phyloP scores from a whole-genome alignment of 2,329 filamentous ascomycete species.

The Penicillium aurantiogriseum region DNA sequence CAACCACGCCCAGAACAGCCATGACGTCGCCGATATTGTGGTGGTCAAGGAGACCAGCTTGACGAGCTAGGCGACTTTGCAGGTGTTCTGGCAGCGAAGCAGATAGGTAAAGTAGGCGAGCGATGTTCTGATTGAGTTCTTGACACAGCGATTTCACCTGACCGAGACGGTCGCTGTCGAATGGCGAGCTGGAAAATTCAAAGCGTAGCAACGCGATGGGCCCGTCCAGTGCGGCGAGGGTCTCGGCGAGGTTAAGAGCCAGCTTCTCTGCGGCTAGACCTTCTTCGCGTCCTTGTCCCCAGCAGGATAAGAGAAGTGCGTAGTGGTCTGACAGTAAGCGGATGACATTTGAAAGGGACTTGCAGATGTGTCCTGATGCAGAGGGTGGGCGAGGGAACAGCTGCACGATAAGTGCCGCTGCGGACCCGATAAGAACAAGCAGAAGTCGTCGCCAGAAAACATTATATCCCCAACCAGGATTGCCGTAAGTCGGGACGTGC shows the following conservation, averaged over 20 bases:
- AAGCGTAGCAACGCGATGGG: constrained; percentile 37
- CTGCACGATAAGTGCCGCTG: constrained; percentile 47
- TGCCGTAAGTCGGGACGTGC: constrained; percentile 46
- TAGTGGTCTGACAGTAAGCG: constrained; percentile 51
- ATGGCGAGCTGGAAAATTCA: constrained; percentile 42
- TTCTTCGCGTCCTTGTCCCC: constrained; percentile 33
- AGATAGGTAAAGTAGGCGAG: constrained; percentile 37
- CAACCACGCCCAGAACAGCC: constrained; percentile 50
- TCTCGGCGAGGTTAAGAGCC: constrained; percentile 34
- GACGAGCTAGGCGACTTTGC: constrained; percentile 41
- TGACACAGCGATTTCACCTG: constrained; percentile 36
- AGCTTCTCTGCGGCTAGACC: constrained; percentile 31
- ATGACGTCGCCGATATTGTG: constrained; percentile 51
- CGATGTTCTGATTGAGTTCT: constrained; percentile 34
- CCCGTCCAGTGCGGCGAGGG: constrained; percentile 33
- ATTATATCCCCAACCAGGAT: constrained; percentile 48
- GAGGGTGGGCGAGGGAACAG: constrained; percentile 51
- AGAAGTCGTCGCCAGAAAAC: constrained; percentile 50
- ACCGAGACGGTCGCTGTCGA: constrained; percentile 34
- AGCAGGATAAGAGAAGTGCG: constrained; percentile 49
- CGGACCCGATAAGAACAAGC: constrained; percentile 48
- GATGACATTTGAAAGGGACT: constrained; percentile 47
- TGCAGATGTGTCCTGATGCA: constrained; percentile 46
- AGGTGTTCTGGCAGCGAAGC: constrained; percentile 39
- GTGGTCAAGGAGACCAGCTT: constrained; percentile 45